These are phyloP conservation scores for Pythium pyrilobum DNA, from an alignment of 352 stramenopile genomes.

Conservation along the genomic window DNA sequence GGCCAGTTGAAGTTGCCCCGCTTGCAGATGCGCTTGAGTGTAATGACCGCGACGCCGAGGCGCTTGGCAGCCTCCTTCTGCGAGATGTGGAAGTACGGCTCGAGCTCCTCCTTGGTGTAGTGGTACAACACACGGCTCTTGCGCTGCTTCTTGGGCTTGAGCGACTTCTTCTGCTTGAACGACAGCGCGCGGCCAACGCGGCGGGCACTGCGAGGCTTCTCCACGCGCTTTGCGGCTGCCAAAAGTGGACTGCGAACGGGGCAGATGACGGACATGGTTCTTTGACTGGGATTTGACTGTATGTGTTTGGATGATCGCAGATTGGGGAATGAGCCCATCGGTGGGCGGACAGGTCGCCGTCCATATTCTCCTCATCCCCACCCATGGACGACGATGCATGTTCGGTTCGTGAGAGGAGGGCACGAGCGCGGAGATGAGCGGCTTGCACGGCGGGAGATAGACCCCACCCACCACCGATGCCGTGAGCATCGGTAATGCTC, in stretches of 20 bases:
- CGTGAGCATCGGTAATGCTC: constrained; percentile 14
- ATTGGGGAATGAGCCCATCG: constrained; percentile 32
- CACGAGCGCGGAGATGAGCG: constrained; percentile 4
- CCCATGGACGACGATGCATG: no score
- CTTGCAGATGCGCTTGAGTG: constrained; percentile 67
- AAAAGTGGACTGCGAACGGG: constrained; percentile 7
- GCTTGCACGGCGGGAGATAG: not conserved
- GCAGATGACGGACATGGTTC: constrained; percentile 8
- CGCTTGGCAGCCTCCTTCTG: constrained; percentile 38
- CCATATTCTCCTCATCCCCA: not conserved
- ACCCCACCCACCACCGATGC: not conserved
- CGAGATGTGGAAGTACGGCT: constrained; percentile 42
- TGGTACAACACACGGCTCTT: constrained; percentile 46
- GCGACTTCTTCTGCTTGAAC: constrained; percentile 15
- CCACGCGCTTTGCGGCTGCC: constrained; percentile 8
- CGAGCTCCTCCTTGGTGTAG: constrained; percentile 29
- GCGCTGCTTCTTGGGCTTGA: constrained; percentile 17
- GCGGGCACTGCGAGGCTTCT: constrained; percentile 3
- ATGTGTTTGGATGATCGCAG: constrained; percentile 15
- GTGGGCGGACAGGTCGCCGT: not conserved
- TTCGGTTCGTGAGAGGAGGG: not conserved
- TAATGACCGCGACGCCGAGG: constrained; percentile 48
- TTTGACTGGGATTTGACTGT: not conserved
- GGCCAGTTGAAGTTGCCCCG: constrained; percentile 48
- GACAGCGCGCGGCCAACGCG: constrained; percentile 16